phyloP scores from a whole-genome alignment of 1,139 yeast genomes.

The Fermentozyma sake region DNA sequence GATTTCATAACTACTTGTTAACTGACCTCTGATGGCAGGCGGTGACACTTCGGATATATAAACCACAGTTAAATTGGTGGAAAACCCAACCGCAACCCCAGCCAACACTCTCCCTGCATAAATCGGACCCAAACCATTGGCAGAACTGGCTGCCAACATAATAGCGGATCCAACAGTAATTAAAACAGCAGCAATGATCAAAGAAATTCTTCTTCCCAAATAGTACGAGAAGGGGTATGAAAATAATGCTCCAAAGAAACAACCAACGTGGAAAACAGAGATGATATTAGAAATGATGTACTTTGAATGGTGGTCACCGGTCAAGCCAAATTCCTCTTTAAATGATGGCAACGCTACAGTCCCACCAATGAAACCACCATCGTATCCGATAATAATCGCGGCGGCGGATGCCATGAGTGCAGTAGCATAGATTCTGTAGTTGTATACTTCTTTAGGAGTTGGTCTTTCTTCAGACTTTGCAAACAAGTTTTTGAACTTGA shows the following conservation, averaged over 20 bases:
- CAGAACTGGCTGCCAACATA: slow-evolving; percentile 32
- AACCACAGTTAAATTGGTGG: slow-evolving; percentile 40
- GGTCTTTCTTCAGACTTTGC: slow-evolving; percentile 36
- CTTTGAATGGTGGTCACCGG: slow-evolving; percentile 15
- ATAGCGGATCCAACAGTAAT: slow-evolving; percentile 38
- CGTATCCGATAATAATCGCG: slow-evolving; percentile 38
- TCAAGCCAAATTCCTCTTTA: slow-evolving; percentile 31
- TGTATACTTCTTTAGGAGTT: slow-evolving; percentile 37
- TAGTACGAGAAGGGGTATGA: slow-evolving; percentile 37
- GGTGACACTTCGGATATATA: slow-evolving; percentile 39
- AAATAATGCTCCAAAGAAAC: slow-evolving; percentile 43
- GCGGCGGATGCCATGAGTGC: slow-evolving; percentile 40
- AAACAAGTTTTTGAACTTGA: slow-evolving; percentile 22
- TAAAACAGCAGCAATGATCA: slow-evolving; percentile 30
- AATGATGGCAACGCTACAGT: slow-evolving; percentile 37
- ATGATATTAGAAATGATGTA: slow-evolving; percentile 32
- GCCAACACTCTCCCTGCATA: slow-evolving; percentile 41
- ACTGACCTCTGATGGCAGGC: slow-evolving; percentile 37
- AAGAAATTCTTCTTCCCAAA: slow-evolving; percentile 34
- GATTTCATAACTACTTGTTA: slow-evolving; percentile 36
- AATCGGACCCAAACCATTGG: slow-evolving; percentile 33
- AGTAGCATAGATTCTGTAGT: slow-evolving; percentile 30
- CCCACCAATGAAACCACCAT: slow-evolving; percentile 43
- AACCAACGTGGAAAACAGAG: slow-evolving; percentile 44
- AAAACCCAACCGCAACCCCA: slow-evolving; percentile 38